These are phyloP conservation scores for Kitagawia praeruptora DNA, from an alignment of 129 eudicot genomes.

Conservation along the genomic window DNA sequence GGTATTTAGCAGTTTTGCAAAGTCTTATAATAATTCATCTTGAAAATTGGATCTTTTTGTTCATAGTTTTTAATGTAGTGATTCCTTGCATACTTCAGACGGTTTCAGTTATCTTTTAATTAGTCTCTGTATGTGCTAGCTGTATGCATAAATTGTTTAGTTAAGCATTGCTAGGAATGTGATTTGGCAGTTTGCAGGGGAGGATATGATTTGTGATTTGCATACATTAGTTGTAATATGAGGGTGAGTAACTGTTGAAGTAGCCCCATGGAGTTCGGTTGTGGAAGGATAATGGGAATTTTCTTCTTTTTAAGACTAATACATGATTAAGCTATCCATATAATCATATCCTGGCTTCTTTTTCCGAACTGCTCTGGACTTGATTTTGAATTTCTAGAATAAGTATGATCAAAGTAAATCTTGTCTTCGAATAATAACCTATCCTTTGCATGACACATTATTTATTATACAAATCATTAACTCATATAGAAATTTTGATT, in stretches of 20 bases:
- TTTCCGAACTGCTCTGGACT: not conserved
- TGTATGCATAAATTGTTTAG: too few species aligned
- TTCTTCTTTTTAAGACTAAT: not conserved
- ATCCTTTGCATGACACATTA: not conserved
- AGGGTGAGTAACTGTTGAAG: not conserved
- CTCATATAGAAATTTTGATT: not conserved
- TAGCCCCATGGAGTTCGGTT: too few species aligned
- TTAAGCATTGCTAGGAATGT: not conserved
- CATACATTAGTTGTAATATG: not conserved
- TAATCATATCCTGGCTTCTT: not conserved
- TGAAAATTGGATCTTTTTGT: not conserved
- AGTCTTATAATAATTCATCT: not conserved
- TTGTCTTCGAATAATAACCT: not conserved
- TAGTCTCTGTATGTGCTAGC: too few species aligned
- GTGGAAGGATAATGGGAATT: not conserved
- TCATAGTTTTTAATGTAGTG: not conserved
- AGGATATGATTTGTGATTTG: not conserved
- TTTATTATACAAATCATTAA: not conserved
- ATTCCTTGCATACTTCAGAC: not conserved
- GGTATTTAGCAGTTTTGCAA: not conserved
- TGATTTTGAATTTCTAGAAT: not conserved
- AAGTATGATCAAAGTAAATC: not conserved
- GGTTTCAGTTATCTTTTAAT: too few species aligned
- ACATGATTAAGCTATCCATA: not conserved
- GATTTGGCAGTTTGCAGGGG: not conserved